Conservation (phyloP, 352 stramenopile species). For the Globisporangium paroecandrum region DNA sequence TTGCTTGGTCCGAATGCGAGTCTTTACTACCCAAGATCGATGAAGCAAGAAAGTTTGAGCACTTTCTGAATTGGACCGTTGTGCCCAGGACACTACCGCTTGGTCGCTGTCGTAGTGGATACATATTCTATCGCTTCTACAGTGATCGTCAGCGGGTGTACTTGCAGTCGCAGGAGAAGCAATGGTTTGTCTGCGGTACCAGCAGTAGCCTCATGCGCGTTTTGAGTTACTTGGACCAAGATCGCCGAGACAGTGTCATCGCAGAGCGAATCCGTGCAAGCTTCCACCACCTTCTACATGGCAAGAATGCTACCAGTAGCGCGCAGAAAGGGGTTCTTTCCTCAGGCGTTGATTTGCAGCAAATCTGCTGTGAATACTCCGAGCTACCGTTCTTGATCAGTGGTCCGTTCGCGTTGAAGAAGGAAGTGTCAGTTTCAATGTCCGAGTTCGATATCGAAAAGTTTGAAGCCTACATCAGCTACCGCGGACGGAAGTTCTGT, state of each 20-base stretch:
- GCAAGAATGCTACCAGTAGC: slow-evolving; percentile 11
- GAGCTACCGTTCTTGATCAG: slow-evolving; percentile 29
- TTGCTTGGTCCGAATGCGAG: slow-evolving; percentile 60
- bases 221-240: slow-evolving; percentile 52
- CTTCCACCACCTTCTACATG: slow-evolving; percentile 44
- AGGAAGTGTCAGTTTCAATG: slow-evolving; percentile 36
- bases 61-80: slow-evolving; percentile 52
- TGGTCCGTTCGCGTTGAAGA: slow-evolving; percentile 45
- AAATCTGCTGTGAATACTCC: slow-evolving; percentile 36
- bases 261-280: slow-evolving; percentile 29
- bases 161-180: slow-evolving; percentile 36
- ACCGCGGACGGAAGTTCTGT: slow-evolving; percentile 43
- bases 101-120: slow-evolving; percentile 49
- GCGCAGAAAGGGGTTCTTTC: neutral
- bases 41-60: slow-evolving; percentile 49
- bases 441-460: slow-evolving; percentile 45
- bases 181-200: slow-evolving; percentile 42
- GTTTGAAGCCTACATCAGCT: slow-evolving; percentile 41
- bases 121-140: slow-evolving; percentile 64
- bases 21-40: slow-evolving; percentile 44
- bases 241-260: slow-evolving; percentile 25
- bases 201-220: slow-evolving; percentile 32
- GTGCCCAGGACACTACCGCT: slow-evolving; percentile 60
- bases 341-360: neutral
- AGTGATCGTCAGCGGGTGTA: slow-evolving; percentile 56